Percentiles rank a stretch among this genome's conserved stretches.
Conservation (phyloP, 352 stramenopile genomes). For the Phytophthora sp. region DNA sequence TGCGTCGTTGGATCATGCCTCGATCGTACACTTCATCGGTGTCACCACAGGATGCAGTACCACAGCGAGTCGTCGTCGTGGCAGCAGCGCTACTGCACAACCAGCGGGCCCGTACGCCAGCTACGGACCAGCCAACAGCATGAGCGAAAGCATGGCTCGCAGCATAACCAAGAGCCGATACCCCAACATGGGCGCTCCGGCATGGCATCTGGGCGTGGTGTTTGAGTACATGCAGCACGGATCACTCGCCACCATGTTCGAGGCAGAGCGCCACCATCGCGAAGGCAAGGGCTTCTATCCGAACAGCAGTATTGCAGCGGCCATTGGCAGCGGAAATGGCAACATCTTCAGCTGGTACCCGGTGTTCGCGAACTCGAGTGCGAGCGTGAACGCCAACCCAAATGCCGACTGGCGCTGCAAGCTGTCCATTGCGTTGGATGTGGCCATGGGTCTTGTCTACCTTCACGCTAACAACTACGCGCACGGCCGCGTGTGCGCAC, state of each 20-base stretch:
- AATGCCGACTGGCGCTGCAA: constrained; percentile 73
- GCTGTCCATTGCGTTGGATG: constrained; percentile 77
- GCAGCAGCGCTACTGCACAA: constrained; percentile 23
- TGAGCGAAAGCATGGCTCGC: constrained; percentile 14
- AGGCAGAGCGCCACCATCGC: constrained; percentile 55
- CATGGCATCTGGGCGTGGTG: constrained; percentile 72
- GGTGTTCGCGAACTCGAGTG: constrained; percentile 34
- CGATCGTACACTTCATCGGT: constrained; percentile 82
- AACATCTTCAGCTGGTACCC: constrained; percentile 70
- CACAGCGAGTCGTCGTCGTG: constrained; percentile 32
- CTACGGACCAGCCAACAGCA: constrained; percentile 29
- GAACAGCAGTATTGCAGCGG: constrained; percentile 36
- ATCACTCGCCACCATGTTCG: constrained; percentile 66
- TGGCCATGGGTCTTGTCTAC: constrained; percentile 83
- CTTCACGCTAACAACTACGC: constrained; percentile 67
- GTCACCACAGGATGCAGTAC: constrained; percentile 65
- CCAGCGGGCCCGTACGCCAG: constrained; percentile 9
- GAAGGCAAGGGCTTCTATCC: constrained; percentile 60
- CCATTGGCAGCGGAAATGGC: constrained; percentile 42
- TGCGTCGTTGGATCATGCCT: constrained; percentile 62
- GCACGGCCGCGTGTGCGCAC: constrained; percentile 62
- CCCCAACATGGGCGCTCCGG: constrained; percentile 34
- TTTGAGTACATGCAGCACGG: constrained; percentile 82
- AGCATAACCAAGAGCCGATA: constrained; percentile 29
- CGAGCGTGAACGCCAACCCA: constrained; percentile 47